Conservation (phyloP, 306 rosid genomes). For the Citrullus colocynthis region DNA sequence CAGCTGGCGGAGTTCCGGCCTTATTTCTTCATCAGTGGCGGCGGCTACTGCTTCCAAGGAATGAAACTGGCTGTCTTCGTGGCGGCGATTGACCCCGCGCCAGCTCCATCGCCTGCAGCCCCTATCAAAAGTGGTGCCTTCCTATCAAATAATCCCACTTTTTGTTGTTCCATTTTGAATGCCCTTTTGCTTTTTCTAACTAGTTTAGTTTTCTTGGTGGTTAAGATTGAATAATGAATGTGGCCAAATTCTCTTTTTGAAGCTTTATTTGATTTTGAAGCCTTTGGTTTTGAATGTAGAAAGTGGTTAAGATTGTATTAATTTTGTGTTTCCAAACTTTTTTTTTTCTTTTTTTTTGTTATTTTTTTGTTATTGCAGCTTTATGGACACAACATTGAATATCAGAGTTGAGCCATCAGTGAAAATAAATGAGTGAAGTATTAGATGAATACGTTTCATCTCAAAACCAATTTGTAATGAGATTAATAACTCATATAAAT, state of each 20-base stretch:
- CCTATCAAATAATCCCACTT: not conserved
- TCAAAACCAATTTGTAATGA: too few relatives aligned
- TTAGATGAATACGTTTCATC: too few relatives aligned
- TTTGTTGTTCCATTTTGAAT: not conserved
- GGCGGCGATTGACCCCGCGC: not conserved
- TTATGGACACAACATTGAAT: too few relatives aligned
- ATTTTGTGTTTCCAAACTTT: too few relatives aligned
- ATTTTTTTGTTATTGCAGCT: too few relatives aligned
- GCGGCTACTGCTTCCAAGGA: slow-evolving; percentile 63
- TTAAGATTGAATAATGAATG: not conserved
- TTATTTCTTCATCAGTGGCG: slow-evolving; percentile 43
- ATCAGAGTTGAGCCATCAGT: too few relatives aligned
- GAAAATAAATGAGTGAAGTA: too few relatives aligned
- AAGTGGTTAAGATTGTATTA: too few relatives aligned
- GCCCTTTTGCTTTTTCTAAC: slow-evolving; percentile 15
- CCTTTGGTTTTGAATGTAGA: not conserved
- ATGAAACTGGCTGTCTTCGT: slow-evolving; percentile 40
- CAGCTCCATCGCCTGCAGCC: slow-evolving; percentile 15
- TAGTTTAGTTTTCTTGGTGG: not conserved
- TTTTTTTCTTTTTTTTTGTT: too few relatives aligned
- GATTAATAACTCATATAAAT: too few relatives aligned
- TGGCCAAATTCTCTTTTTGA: too few relatives aligned
- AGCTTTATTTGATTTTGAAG: too few relatives aligned
- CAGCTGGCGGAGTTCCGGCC: slow-evolving; percentile 32
- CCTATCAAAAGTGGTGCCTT: not conserved